Evolutionary conservation across 2,329 filamentous ascomycete species (phyloP), one percentile per base, ranked within the genome.

Genomic region (Furcasterigmium sp.): DNA sequence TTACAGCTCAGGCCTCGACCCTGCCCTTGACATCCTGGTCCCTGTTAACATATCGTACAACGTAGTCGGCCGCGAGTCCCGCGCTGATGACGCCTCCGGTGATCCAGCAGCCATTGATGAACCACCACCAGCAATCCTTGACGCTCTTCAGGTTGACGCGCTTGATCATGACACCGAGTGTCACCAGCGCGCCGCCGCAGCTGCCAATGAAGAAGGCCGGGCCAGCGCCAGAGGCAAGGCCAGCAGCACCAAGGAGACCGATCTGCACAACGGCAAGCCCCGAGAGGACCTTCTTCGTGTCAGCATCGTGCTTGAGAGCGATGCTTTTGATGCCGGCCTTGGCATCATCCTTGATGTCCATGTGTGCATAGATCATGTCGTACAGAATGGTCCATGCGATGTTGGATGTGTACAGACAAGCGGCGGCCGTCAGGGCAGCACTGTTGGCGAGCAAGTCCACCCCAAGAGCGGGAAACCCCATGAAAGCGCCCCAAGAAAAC

Each of bases 361-460:
- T 91, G 60, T 94, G 89, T 13, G 89, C 89, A 62, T 95, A 95
- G 25, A 95, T 89, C 80, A 93, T 94, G 61, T 95, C 89, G 61
- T 94, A 95, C 30, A 94, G 66, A 20, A 94, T 76, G 0, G 88
- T 94, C 90, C 90, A 95, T 3, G 87, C 82, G 19, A 93, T 73
- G 53, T 90, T 93, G 35, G 85, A 89, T 10, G 76, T 68, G 59
- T 94, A 94, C 39, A 95, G 68, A 45, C 78, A 78, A 3, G 73
- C 78, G 1, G 86, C 85, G 2, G 85, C 81, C 4, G 74, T 69
- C 45, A 87, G 59, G 3, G 86, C 85, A 1, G 77, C 63, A 18
- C 67, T 67, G 50, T 85, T 78, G 6, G 76, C 66, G 11, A 91
- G 62, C n/a, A 93, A 61, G 51, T 91, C 86, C 28, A 93, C 68